Evolutionary conservation across 1,284 basidiomycete species (phyloP).

Genomic region (Papiliotrema nemorosa): DNA sequence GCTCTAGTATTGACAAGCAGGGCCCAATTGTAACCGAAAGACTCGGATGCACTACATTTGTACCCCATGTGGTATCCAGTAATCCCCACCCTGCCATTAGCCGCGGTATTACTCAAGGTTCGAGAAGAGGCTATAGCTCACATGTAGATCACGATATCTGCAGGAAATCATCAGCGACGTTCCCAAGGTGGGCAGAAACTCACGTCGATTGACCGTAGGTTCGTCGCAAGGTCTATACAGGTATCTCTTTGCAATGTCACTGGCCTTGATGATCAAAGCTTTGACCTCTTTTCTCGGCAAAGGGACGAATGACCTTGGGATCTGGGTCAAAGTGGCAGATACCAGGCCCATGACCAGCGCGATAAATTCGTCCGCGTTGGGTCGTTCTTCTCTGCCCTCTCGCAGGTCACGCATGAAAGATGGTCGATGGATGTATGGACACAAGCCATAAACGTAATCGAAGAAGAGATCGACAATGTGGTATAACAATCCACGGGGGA

Average conservation of each 20-base stretch:
- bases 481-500: constrained; percentile 34
- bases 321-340: constrained; percentile 67
- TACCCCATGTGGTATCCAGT: not conserved
- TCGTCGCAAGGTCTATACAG: not conserved
- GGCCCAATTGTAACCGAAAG: not conserved
- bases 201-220: not conserved
- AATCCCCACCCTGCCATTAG: no score
- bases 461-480: constrained; percentile 75
- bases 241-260: not conserved
- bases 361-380: constrained; percentile 64
- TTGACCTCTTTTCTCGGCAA: constrained; percentile 34
- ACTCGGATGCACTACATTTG: not conserved
- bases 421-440: constrained; percentile 58
- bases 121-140: not conserved
- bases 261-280: constrained; percentile 22
- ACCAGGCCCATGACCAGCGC: constrained; percentile 80
- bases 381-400: constrained; percentile 71
- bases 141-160: constrained; percentile 1
- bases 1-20: not conserved
- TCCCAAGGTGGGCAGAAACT: not conserved
- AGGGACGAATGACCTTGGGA: constrained; percentile 34
- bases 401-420: constrained; percentile 81
- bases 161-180: not conserved
- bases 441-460: constrained; percentile 79
- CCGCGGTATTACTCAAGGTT: not conserved